Evolutionary conservation across 1,139 yeast genomes (phyloP).

Genomic region (Lodderomyces parapsilosis): DNA sequence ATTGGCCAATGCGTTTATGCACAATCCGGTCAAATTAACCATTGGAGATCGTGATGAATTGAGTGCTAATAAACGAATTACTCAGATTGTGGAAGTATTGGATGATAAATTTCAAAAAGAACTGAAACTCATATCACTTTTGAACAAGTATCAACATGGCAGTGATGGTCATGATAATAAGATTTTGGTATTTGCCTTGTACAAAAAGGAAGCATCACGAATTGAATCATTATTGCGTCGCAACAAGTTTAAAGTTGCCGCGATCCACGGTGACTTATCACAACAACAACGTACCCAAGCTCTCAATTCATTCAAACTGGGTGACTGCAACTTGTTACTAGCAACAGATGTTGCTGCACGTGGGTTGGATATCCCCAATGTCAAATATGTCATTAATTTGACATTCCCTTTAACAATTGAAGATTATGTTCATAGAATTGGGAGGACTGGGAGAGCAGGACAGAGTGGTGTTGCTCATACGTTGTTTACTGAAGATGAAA

Average conservation of each 20-base stretch:
- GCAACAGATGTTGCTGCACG: slow-evolving; percentile 99
- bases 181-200: slow-evolving; percentile 86
- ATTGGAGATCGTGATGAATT: slow-evolving; percentile 95
- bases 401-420: slow-evolving; percentile 98
- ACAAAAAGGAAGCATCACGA: slow-evolving; percentile 94
- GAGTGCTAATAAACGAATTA: slow-evolving; percentile 89
- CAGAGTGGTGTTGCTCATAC: slow-evolving; percentile 94
- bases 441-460: slow-evolving; percentile 99
- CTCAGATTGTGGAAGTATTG: slow-evolving; percentile 90
- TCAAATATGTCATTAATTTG: slow-evolving; percentile 90
- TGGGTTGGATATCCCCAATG: slow-evolving; percentile 97
- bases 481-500: slow-evolving; percentile 93
- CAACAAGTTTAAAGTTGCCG: slow-evolving; percentile 80
- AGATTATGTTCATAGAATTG: slow-evolving; percentile 97
- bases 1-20: slow-evolving; percentile 85
- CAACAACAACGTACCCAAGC: slow-evolving; percentile 94
- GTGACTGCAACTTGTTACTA: slow-evolving; percentile 70
- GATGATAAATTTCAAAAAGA: slow-evolving; percentile 86
- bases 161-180: slow-evolving; percentile 69
- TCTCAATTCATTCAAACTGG: slow-evolving; percentile 78
- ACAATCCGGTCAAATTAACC: slow-evolving; percentile 78
- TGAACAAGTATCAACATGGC: slow-evolving; percentile 74
- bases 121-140: slow-evolving; percentile 64
- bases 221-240: slow-evolving; percentile 74
- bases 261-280: slow-evolving; percentile 93